phyloP scores from a whole-genome alignment of 2,329 filamentous ascomycete species.

The Scedosporium boydii region DNA sequence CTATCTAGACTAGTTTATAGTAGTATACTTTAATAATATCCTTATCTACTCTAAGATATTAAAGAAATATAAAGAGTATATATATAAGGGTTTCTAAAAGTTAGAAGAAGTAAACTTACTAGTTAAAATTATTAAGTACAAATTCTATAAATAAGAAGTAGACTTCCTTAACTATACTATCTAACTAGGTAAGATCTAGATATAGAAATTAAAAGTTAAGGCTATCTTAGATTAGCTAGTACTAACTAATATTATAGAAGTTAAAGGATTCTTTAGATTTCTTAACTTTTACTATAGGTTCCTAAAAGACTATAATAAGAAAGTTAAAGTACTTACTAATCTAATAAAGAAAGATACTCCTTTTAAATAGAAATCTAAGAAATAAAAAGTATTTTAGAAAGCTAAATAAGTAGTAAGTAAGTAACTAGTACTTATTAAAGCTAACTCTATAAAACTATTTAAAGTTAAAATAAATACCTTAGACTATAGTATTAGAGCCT shows the following conservation, averaged over 20 bases:
- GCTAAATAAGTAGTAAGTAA: not conserved
- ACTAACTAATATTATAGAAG: too few relatives aligned
- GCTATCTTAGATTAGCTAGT: too few relatives aligned
- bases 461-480: not conserved
- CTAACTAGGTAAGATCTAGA: not conserved
- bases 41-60: conserved; percentile 8
- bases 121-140: not conserved
- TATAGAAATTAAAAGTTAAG: not conserved
- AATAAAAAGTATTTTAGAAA: not conserved
- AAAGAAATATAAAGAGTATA: conserved; percentile 5
- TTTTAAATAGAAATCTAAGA: not conserved
- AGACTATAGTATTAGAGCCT: not conserved
- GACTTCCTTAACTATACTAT: not conserved
- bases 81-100: not conserved
- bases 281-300: too few relatives aligned
- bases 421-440: not conserved
- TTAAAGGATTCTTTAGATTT: too few relatives aligned
- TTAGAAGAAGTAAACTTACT: not conserved
- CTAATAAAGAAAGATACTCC: not conserved
- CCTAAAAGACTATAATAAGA: not conserved
- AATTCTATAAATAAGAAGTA: not conserved
- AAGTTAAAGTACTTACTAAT: not conserved
- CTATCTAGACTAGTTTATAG: conserved; percentile 9
- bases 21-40: conserved; percentile 12
- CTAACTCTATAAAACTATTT: not conserved